phyloP scores from a whole-genome alignment of 2,329 filamentous ascomycete genomes.

The Lecanosticta acicola region DNA sequence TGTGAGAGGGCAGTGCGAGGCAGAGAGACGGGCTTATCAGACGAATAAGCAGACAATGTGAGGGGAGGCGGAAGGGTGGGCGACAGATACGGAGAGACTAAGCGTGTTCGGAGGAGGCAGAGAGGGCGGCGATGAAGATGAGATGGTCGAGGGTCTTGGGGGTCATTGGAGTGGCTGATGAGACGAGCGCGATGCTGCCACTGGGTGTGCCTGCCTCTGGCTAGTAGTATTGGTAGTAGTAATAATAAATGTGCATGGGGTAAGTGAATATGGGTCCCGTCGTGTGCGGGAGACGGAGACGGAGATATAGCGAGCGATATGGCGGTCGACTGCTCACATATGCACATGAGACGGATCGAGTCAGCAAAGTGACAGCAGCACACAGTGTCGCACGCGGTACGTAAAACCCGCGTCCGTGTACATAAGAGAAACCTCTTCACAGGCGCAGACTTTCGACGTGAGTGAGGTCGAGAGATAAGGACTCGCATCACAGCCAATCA shows the following conservation, averaged over 20 bases:
- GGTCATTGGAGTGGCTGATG: constrained; percentile 29
- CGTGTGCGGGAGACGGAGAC: constrained; percentile 14
- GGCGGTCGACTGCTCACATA: not conserved
- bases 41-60: constrained; percentile 15
- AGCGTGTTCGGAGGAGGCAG: constrained; percentile 24
- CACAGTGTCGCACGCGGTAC: constrained; percentile 9
- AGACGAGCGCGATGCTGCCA: no score
- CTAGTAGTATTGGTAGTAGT: no score
- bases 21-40: constrained; percentile 17
- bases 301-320: no score
- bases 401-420: constrained; percentile 17
- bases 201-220: not conserved
- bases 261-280: constrained; percentile 9
- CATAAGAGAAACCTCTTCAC: constrained; percentile 14
- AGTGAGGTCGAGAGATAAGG: constrained; percentile 8
- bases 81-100: constrained; percentile 17
- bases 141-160: constrained; percentile 31
- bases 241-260: no score
- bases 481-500: constrained; percentile 4
- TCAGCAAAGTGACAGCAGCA: constrained; percentile 5
- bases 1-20: constrained; percentile 5
- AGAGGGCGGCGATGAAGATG: constrained; percentile 31
- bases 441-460: constrained; percentile 9
- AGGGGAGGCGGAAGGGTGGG: constrained; percentile 4
- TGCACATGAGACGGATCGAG: constrained; percentile 3